Percentiles rank a stretch among this genome's conserved stretches.
phyloP scores from a whole-genome alignment of 1,139 yeast genomes.

The Pichia kudriavzevii region DNA sequence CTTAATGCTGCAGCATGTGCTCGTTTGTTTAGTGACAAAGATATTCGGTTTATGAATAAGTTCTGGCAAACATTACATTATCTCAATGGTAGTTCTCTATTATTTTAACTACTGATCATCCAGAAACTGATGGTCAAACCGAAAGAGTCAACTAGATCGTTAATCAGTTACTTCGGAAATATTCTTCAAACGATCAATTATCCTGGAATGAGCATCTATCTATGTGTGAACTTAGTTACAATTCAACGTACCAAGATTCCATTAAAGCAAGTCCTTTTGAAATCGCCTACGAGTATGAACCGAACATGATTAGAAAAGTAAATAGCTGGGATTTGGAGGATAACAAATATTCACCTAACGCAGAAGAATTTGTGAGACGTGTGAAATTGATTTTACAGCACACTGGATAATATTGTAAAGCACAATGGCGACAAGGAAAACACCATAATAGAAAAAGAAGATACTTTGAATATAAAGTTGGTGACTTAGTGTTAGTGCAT shows the following conservation, averaged over 20 bases:
- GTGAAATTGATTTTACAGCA: neutral
- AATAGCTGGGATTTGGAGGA: neutral
- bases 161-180: neutral
- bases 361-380: neutral
- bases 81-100: neutral
- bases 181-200: neutral
- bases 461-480: neutral
- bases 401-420: neutral
- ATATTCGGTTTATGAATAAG: neutral
- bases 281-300: neutral
- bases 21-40: neutral
- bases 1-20: neutral
- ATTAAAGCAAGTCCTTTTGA: neutral
- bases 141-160: neutral
- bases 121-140: slow-evolving; percentile 1
- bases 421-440: neutral
- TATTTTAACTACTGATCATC: too few species aligned
- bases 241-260: neutral
- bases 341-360: neutral
- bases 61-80: neutral
- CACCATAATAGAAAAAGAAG: neutral
- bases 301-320: neutral
- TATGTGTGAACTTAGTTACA: neutral
- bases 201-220: neutral
- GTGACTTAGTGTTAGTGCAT: neutral